Evolutionary conservation across 2,329 filamentous ascomycete species (phyloP), one percentile per base, ranked within the genome.

Genomic region (Talaromyces sp.): DNA sequence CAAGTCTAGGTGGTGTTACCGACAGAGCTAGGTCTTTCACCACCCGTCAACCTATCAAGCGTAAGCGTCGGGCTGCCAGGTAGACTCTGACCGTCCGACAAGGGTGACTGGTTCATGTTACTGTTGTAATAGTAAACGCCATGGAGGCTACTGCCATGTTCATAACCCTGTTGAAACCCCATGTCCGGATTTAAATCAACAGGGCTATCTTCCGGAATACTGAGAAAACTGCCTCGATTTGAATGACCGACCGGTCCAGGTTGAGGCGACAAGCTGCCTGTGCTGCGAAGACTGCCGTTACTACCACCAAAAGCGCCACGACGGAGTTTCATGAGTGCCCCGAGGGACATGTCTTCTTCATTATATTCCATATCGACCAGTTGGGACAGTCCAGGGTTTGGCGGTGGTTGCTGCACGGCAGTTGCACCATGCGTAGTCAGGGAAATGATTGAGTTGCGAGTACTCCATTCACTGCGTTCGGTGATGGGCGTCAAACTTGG

Each of bases 401-500:
- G 86, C 2, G 36, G 56, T 13, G 34, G 56, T 45, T 59, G 56
- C 38, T 76, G 76, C 3, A 76, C 43, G 22, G 58, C 63, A 11
- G 47, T 45, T 25, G 65, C 38, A 3, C 78, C 77, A 53, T 87
- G 86, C 36, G 88, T 79, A 7, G 82, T 83, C 67, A 94, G 81
- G 66, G 90, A 92, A 81, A 96, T 91, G 66, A 96, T 87, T 0
- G 91, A 96, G 75, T 97, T 98, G 53, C 95, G 88, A 66, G 96
- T 97, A 49, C 92, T 97, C 81, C 96, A 97, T 78, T 99, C 95
- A 66, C 92, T 96, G 13, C 93, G 87, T 76, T 98, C 95, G 0
- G 94, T 98, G 71, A 99, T 98, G 5, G 95, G 95, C 1, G 95
- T 98, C 58, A 99, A 81, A 72, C 95, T 97, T 1, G 95, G 94